These are phyloP conservation scores for Chlorella sp. DNA, from an alignment of 139 green algal genomes.

Conservation along the genomic window DNA sequence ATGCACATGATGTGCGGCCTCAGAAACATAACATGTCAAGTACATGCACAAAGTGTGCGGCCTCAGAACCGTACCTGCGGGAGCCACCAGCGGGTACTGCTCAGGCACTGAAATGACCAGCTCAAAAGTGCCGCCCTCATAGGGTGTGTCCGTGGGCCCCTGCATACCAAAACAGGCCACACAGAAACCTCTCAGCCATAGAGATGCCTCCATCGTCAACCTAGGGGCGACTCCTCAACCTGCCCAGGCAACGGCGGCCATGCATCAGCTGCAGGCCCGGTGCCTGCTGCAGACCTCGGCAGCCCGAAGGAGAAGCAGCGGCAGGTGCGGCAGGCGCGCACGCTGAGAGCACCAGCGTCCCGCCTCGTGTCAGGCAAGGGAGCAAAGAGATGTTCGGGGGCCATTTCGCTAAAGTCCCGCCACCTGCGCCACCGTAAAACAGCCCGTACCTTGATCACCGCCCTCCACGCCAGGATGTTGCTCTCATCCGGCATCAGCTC, in stretches of 20 bases:
- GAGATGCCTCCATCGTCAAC: too few relatives aligned
- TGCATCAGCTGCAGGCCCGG: too few relatives aligned
- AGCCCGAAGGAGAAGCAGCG: too few relatives aligned
- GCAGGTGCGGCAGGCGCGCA: too few relatives aligned
- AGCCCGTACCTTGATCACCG: constrained; percentile 63
- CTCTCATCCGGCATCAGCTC: constrained; percentile 76
- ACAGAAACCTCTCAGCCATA: neutral
- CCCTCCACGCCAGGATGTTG: constrained; percentile 79
- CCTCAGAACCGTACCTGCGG: constrained; percentile 30
- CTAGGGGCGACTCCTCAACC: neutral
- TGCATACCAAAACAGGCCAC: constrained; percentile 29
- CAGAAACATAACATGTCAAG: neutral
- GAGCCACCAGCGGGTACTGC: constrained; percentile 89
- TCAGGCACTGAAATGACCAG: constrained; percentile 86
- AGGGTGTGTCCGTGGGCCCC: constrained; percentile 90
- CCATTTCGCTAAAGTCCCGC: too few relatives aligned
- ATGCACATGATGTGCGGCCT: too few relatives aligned
- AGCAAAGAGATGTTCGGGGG: neutral
- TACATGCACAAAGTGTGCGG: too few relatives aligned
- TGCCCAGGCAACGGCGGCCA: neutral
- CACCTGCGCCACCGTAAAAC: neutral
- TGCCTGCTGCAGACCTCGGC: too few relatives aligned
- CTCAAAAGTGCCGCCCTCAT: constrained; percentile 85
- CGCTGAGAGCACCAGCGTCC: too few relatives aligned
- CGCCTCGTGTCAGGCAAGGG: neutral